Percentiles rank a stretch among this genome's conserved stretches.
Evolutionary conservation across 108 stramenopile species (phyloP).

Genomic region (Asterionellopsis glacialis): DNA sequence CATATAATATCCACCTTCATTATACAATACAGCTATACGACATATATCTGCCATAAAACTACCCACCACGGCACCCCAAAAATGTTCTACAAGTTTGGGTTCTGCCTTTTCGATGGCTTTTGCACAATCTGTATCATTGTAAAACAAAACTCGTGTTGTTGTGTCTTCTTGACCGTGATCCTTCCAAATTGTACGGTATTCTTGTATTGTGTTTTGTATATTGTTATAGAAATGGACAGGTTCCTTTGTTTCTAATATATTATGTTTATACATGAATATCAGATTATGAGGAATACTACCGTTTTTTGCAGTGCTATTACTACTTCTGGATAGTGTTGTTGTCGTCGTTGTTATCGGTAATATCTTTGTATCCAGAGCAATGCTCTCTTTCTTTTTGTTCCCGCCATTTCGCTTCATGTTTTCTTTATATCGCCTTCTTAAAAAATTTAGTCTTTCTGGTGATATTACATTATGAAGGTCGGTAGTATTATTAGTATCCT

Average conservation of each 20-base stretch:
- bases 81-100: conserved; percentile 21
- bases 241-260: not conserved
- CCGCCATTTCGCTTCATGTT: too few species aligned
- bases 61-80: conserved; percentile 17
- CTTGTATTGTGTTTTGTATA: not conserved
- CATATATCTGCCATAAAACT: conserved; percentile 30
- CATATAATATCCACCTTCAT: conserved; percentile 35
- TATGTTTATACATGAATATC: not conserved
- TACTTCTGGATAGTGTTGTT: too few species aligned
- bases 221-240: not conserved
- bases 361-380: too few species aligned
- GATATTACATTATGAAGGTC: too few species aligned
- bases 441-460: too few species aligned
- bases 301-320: too few species aligned
- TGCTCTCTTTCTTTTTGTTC: too few species aligned
- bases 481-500: too few species aligned
- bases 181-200: not conserved
- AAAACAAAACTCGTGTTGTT: conserved; percentile 6
- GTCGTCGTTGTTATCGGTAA: too few species aligned
- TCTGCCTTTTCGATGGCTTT: conserved; percentile 16
- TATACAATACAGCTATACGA: conserved; percentile 26
- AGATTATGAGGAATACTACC: not conserved
- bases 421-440: too few species aligned
- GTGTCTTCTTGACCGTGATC: not conserved
- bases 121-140: conserved; percentile 19